Evolutionary conservation across 257 asterid genomes (phyloP), one percentile per base, ranked within the genome.

Genomic region (Gentiana dahurica): DNA sequence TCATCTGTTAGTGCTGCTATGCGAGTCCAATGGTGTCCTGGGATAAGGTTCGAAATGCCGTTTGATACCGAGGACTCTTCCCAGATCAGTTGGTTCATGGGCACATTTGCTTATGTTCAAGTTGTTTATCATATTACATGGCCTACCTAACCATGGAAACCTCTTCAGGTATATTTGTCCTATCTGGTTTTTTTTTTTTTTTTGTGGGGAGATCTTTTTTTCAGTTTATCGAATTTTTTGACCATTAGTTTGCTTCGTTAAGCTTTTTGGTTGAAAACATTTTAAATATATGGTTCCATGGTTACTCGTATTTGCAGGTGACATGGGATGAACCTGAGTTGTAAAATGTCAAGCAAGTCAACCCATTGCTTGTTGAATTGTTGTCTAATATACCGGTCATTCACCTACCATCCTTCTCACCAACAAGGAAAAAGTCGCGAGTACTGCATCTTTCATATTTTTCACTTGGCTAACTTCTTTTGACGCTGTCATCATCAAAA

Each of bases 321-420:
- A 71, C 82, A 33, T 87, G 98, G 98, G 98, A 90, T 64, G 98
- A 90, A 68, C 94, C 98, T 4, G 96, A 87, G 55, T 63, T 84
- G 66, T 91, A 84, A 58, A 87, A 84, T 36, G 96, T 90, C 69
- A 90, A 80, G 79, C 79, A 87, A 49, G 98, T 87, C 36, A 87
- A 82, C 84, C 98, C 98, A 11, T 90, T 96, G 98, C 87, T 87
- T 44, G 94, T 87, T 36, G 96, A 90, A 62, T 61, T 84, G 77
- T 89, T 81, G 47, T 75, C 97, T 7, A 78, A 72, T 56, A 77
- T 89, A 75, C 95, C 97, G 32, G 72, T 74, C 35, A 79, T 82
- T 66, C 84, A 81, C 54, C 75, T 81, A 24, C 71, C 95, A 36
- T 87, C 94, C 49, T 83, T 81, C 71, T 81, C 95, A 49, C 87